A percentile compares a stretch with the other conserved stretches of the same genome.
These are phyloP conservation scores for Collybia mongolica DNA, from an alignment of 768 basidiomycete species.

Conservation along the genomic window DNA sequence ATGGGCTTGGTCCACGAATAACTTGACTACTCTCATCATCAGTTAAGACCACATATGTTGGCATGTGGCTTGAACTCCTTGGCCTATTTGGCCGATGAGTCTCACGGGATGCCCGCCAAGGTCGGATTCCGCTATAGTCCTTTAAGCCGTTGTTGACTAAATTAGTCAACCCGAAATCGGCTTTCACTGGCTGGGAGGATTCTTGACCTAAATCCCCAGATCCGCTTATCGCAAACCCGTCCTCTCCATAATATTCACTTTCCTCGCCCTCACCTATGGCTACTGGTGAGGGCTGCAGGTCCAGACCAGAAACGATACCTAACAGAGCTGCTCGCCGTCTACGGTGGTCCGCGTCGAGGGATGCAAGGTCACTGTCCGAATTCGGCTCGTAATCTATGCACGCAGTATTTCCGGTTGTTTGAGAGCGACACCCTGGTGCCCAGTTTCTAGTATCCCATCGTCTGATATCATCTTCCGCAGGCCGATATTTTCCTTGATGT, in stretches of 20 bases:
- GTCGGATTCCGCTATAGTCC: constrained; percentile 12
- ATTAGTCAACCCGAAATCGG: no score
- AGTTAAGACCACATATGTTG: constrained; percentile 17
- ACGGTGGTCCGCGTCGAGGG: constrained; percentile 19
- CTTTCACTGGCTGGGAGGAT: no score
- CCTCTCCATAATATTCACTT: constrained; percentile 31
- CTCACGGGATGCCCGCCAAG: neutral
- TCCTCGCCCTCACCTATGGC: constrained; percentile 17
- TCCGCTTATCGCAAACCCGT: constrained; percentile 35
- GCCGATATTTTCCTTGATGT: neutral
- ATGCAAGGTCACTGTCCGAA: neutral
- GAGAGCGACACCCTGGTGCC: neutral
- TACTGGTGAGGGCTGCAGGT: neutral
- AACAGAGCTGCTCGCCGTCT: constrained; percentile 34
- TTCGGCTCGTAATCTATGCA: neutral
- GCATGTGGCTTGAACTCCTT: constrained; percentile 22
- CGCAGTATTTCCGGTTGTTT: neutral
- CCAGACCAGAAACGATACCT: constrained; percentile 33
- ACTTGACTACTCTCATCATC: constrained; percentile 11
- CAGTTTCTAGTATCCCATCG: neutral
- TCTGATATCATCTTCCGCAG: neutral
- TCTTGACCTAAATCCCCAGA: constrained; percentile 17
- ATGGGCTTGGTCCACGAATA: neutral
- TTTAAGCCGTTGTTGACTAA: constrained; percentile 25
- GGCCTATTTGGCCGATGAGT: constrained; percentile 14